A percentile compares a stretch with the other conserved stretches of the same genome.
Evolutionary conservation across 768 basidiomycete species (phyloP).

Genomic region (Tephrocybe sp.): DNA sequence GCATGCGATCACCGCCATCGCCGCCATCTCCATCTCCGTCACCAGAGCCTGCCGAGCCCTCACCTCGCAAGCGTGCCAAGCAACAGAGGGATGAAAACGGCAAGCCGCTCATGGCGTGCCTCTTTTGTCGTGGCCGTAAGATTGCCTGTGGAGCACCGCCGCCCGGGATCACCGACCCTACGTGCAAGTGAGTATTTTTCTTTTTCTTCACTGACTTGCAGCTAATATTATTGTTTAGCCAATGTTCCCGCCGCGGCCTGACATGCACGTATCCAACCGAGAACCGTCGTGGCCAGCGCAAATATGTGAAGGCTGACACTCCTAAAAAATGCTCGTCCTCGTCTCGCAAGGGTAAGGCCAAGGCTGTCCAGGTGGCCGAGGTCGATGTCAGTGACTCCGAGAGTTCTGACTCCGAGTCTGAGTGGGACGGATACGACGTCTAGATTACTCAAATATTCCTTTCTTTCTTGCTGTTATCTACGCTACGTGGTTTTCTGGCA

Average conservation of each 20-base stretch:
- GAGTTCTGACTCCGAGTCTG: too few species aligned
- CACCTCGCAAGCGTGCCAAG: constrained; percentile 3
- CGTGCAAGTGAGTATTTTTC: constrained; percentile 47
- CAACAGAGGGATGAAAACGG: constrained; percentile 3
- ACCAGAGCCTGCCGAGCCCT: neutral
- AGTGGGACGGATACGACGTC: too few species aligned
- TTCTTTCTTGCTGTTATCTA: too few species aligned
- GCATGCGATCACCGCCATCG: too few species aligned
- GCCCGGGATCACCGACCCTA: constrained; percentile 34
- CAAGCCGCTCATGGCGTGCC: constrained; percentile 48
- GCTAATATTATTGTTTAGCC: neutral
- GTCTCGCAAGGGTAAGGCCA: too few species aligned
- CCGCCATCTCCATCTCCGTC: neutral
- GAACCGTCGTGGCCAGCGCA: neutral
- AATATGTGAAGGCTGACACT: neutral
- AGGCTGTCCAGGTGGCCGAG: too few species aligned
- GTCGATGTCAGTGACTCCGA: too few species aligned
- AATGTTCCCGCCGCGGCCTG: neutral
- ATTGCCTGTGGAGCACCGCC: constrained; percentile 50
- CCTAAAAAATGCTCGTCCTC: neutral
- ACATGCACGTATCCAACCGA: neutral
- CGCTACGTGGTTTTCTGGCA: too few species aligned
- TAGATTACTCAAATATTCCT: too few species aligned
- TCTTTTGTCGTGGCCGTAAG: constrained; percentile 51
- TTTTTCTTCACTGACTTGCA: neutral